These are phyloP conservation scores for Paxillus rubicundulus DNA, from an alignment of 768 basidiomycete genomes.

Conservation along the genomic window DNA sequence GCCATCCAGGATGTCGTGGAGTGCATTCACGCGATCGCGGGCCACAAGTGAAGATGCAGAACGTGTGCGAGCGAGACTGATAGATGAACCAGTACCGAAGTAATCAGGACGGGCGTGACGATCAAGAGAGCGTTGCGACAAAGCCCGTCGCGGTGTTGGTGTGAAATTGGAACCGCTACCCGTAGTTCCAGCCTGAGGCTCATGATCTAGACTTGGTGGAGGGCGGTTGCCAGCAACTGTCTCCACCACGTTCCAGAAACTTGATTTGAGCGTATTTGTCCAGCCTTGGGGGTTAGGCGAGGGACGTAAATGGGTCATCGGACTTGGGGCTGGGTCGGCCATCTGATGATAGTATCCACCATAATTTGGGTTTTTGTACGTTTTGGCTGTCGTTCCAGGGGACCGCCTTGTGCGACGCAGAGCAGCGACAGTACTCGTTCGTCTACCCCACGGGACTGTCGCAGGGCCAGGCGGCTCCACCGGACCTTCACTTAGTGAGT, in stretches of 20 bases:
- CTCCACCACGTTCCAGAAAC: conserved; percentile 48
- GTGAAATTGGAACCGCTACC: conserved; percentile 20
- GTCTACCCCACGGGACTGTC: conserved; percentile 28
- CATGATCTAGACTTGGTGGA: conserved; percentile 7
- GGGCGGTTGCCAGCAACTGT: conserved; percentile 45
- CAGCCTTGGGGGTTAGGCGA: conserved; percentile 32
- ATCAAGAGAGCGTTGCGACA: conserved; percentile 12
- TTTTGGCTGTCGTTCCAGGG: conserved; percentile 4
- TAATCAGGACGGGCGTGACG: not conserved
- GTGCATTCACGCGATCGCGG: not conserved
- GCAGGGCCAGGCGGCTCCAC: conserved; percentile 22
- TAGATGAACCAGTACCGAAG: not conserved
- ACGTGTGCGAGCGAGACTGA: not conserved
- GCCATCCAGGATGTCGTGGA: not conserved
- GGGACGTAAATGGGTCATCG: not conserved
- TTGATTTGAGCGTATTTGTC: conserved; percentile 42
- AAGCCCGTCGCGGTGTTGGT: conserved; percentile 16
- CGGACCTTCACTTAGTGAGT: conserved; percentile 1
- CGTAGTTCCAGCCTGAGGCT: not conserved
- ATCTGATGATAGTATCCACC: conserved; percentile 10
- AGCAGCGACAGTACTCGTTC: conserved; percentile 24
- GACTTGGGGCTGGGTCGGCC: not conserved
- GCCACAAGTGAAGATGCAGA: not conserved
- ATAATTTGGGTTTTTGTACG: conserved; percentile 12
- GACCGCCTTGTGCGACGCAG: conserved; percentile 14